Conservation (phyloP, 768 basidiomycete species). For the Rickenella mellea region DNA sequence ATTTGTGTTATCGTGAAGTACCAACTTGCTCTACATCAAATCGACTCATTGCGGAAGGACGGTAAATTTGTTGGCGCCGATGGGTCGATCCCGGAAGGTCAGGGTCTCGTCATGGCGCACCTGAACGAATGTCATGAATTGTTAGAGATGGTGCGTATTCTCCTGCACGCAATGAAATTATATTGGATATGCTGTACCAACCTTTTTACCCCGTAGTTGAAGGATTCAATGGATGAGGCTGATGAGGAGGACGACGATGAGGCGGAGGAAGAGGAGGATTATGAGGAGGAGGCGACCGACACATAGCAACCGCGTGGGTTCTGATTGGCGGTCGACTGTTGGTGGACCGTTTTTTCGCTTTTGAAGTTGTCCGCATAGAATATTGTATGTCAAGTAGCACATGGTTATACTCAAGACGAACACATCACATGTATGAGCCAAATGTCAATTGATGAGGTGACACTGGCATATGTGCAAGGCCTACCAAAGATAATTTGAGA, state of each 20-base stretch:
- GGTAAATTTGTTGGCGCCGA: slow-evolving; percentile 88
- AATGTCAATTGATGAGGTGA: too few relatives aligned
- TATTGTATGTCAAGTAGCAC: too few relatives aligned
- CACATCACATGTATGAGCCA: too few relatives aligned
- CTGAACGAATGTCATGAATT: slow-evolving; percentile 94
- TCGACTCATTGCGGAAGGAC: slow-evolving; percentile 86
- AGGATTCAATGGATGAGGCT: slow-evolving; percentile 74
- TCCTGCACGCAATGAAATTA: background rate
- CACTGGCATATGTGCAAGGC: too few relatives aligned
- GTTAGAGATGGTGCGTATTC: slow-evolving; percentile 71
- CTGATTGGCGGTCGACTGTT: too few relatives aligned
- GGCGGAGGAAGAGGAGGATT: slow-evolving; percentile 37
- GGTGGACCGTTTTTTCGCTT: too few relatives aligned
- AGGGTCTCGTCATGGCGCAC: slow-evolving; percentile 93
- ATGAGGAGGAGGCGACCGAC: slow-evolving; percentile 21
- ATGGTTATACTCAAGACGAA: too few relatives aligned
- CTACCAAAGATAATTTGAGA: too few relatives aligned
- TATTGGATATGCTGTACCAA: background rate
- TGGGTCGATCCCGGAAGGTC: slow-evolving; percentile 88
- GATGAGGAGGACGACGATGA: slow-evolving; percentile 48
- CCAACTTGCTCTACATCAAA: slow-evolving; percentile 90
- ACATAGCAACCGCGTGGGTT: too few relatives aligned
- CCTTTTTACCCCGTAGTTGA: slow-evolving; percentile 37
- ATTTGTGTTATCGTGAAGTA: slow-evolving; percentile 41
- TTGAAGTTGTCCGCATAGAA: too few relatives aligned